Evolutionary conservation across 768 basidiomycete genomes (phyloP), one percentile per base, ranked within the genome.

Genomic region (Auriscalpium orientale): DNA sequence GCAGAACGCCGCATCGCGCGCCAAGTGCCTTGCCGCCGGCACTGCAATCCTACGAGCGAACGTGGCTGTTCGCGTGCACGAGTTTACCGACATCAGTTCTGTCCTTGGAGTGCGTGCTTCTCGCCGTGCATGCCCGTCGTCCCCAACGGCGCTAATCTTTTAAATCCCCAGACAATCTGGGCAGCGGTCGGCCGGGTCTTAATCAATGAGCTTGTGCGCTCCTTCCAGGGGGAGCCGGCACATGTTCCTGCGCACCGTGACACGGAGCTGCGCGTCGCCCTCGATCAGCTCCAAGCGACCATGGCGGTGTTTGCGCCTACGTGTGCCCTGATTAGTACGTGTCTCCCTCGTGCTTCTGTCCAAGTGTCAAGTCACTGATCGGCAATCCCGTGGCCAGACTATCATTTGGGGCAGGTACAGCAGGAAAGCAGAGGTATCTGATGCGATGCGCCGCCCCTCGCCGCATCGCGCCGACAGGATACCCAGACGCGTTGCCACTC

Each of bases 131-230:
- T 37, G 10, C 16, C 15, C 15, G 40, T 18, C 8, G 40, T 43
- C 21, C 48, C 7, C 22, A 20, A n/a, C 40, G n/a, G 36, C 2
- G 11, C 46, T n/a, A 16, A 45, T 33, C 21, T 45, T 1, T 46
- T 15, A 22, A 22, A 6, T 4, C 11, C 5, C 9, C 37, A 62
- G 61, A 54, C 51, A 1, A 47, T 62, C 18, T 62, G 61, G 61
- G 55, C 53, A 35, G 58, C 58, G 2, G 33, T 51, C n/a, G 48
- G 61, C 5, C 61, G 58, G 2, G 61, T 62, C 34, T 47, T 62
- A 38, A 52, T 62, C 46, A 61, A 54, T 36, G 61, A 62, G 50
- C 56, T 62, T 33, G 48, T 56, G 36, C 58, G 58, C 10, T 60
- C 53, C 22, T 51, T 56, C n/a, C 44, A 51, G 20, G 58, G 43